Evolutionary conservation across 805 yeast genomes (phyloP).

Genomic region (Cyberlindnera amylophila): DNA sequence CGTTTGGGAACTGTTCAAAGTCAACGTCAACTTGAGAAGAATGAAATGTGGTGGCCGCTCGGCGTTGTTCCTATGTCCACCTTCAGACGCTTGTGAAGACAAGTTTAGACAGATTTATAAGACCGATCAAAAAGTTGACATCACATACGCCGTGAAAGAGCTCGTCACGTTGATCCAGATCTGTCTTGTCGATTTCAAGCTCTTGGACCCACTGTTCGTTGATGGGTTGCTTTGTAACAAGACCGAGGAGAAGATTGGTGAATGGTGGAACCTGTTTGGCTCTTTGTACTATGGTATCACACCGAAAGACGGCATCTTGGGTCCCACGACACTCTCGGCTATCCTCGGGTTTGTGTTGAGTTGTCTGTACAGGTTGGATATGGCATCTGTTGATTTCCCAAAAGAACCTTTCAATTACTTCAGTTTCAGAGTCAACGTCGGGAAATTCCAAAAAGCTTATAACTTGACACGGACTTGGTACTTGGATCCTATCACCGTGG

Average conservation of each 20-base stretch:
- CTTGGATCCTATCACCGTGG: conserved; percentile 55
- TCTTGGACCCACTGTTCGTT: conserved; percentile 62
- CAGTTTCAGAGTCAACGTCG: conserved; percentile 60
- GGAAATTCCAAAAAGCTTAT: conserved; percentile 73
- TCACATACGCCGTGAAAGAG: conserved; percentile 39
- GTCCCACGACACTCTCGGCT: conserved; percentile 71
- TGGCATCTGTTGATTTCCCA: conserved; percentile 58
- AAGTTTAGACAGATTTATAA: conserved; percentile 76
- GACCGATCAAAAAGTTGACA: conserved; percentile 39
- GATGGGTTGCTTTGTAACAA: conserved; percentile 83
- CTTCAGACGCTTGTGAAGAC: conserved; percentile 74
- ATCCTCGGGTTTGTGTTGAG: conserved; percentile 74
- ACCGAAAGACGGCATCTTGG: conserved; percentile 51
- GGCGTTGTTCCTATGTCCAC: conserved; percentile 62
- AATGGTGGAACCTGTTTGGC: conserved; percentile 85
- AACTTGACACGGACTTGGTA: conserved; percentile 47
- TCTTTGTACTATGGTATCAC: conserved; percentile 34
- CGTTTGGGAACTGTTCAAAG: conserved; percentile 53
- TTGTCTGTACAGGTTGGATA: conserved; percentile 59
- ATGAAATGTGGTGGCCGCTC: conserved; percentile 85
- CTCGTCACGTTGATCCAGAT: conserved; percentile 72
- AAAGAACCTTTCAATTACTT: conserved; percentile 84
- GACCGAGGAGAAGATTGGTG: conserved; percentile 65
- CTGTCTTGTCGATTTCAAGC: conserved; percentile 70
- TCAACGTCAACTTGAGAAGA: conserved; percentile 73